Percentiles rank a stretch among this genome's conserved stretches.
phyloP scores from a whole-genome alignment of 225 moss, liverwort and hornwort genomes.

The Takakia lepidozioides region DNA sequence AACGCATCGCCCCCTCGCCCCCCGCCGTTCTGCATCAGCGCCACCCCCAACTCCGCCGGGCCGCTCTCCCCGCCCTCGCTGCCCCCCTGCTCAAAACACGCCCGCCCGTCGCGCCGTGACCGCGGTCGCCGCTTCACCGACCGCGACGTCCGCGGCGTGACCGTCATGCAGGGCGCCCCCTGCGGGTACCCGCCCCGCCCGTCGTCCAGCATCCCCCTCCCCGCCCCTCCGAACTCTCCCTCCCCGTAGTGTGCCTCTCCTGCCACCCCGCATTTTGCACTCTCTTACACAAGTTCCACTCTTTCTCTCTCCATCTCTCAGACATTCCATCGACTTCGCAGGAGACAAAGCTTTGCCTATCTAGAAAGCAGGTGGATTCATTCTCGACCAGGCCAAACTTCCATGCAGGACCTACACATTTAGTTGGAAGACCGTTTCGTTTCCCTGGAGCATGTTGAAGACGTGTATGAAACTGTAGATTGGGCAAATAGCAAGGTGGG shows the following conservation, averaged over 20 bases:
- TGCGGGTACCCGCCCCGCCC: neutral
- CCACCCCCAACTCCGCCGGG: constrained; percentile 34
- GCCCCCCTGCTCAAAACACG: constrained; percentile 71
- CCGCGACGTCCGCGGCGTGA: constrained; percentile 52
- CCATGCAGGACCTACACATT: too few relatives aligned
- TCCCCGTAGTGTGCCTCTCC: constrained; percentile 20
- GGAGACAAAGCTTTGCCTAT: too few relatives aligned
- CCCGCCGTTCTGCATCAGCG: constrained; percentile 21
- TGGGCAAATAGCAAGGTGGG: too few relatives aligned
- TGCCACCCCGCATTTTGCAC: neutral
- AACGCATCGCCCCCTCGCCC: constrained; percentile 30
- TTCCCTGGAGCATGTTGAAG: too few relatives aligned
- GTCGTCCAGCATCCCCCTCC: constrained; percentile 19
- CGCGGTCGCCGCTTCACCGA: constrained; percentile 90
- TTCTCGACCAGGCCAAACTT: too few relatives aligned
- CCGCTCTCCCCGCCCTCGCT: constrained; percentile 23
- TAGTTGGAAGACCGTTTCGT: too few relatives aligned
- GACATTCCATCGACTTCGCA: too few relatives aligned
- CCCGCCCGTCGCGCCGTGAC: constrained; percentile 72
- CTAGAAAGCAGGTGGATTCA: too few relatives aligned
- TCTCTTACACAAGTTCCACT: too few relatives aligned
- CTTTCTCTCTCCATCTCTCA: too few relatives aligned
- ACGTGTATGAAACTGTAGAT: too few relatives aligned
- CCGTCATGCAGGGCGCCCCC: constrained; percentile 43
- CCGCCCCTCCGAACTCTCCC: constrained; percentile 14